phyloP scores from a whole-genome alignment of 805 yeast species.

The Metschnikowia lunata region DNA sequence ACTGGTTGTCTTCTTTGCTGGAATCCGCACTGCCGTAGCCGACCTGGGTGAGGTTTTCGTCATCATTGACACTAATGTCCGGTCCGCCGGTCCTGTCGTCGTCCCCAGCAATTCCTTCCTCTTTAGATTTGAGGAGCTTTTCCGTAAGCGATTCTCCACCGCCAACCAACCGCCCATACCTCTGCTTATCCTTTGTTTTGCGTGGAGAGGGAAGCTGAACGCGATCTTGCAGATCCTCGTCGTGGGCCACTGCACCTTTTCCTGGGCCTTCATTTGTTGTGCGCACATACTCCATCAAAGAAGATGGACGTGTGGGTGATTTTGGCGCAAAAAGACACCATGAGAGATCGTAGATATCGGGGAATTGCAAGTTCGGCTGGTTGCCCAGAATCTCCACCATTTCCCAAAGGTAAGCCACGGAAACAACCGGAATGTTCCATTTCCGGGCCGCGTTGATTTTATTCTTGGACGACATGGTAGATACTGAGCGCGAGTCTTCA shows the following conservation, averaged over 20 bases:
- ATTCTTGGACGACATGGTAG: slow-evolving; percentile 43
- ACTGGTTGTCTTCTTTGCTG: slow-evolving; percentile 8
- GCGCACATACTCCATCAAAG: slow-evolving; percentile 16
- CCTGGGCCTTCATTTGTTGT: neutral
- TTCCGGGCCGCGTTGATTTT: slow-evolving; percentile 56
- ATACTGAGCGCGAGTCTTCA: slow-evolving; percentile 24
- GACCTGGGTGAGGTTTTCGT: slow-evolving; percentile 13
- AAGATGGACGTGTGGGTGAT: slow-evolving; percentile 20
- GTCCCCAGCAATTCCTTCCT: slow-evolving; percentile 2
- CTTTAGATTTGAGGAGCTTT: slow-evolving; percentile 11
- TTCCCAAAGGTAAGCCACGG: slow-evolving; percentile 53
- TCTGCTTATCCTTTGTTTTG: slow-evolving; percentile 38
- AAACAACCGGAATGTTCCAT: slow-evolving; percentile 56
- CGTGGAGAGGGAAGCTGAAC: slow-evolving; percentile 52
- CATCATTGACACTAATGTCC: slow-evolving; percentile 8
- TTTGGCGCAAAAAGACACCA: slow-evolving; percentile 59
- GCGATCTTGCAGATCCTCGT: slow-evolving; percentile 10
- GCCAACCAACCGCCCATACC: slow-evolving; percentile 48
- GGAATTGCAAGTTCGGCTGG: slow-evolving; percentile 22
- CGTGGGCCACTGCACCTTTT: neutral
- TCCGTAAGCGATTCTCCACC: slow-evolving; percentile 17
- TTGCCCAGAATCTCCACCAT: slow-evolving; percentile 27
- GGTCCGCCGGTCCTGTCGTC: slow-evolving; percentile 2
- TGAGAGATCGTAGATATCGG: slow-evolving; percentile 40
- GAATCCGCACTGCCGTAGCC: slow-evolving; percentile 17